These are phyloP conservation scores for Aquilaria sinensis DNA, from an alignment of 345 rosid genomes.

Conservation along the genomic window DNA sequence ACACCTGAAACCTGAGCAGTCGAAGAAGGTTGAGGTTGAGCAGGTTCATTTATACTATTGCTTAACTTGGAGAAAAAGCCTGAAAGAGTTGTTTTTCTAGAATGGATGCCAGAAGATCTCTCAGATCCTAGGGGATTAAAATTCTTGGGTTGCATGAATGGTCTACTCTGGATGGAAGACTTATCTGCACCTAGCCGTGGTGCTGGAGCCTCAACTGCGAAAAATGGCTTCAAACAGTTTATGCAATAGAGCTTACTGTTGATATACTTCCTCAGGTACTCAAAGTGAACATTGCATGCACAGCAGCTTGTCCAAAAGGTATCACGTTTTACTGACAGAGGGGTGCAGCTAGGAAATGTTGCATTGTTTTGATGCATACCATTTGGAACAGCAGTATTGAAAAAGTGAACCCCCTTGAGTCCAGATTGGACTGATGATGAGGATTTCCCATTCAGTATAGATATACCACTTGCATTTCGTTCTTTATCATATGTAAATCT, in stretches of 20 bases:
- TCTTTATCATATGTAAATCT: slow-evolving; percentile 36
- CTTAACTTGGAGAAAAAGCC: slow-evolving; percentile 16
- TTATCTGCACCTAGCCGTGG: slow-evolving; percentile 24
- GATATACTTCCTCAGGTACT: slow-evolving; percentile 29
- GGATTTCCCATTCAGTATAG: slow-evolving; percentile 6
- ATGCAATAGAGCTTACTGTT: slow-evolving; percentile 31
- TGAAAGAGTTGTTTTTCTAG: slow-evolving; percentile 5
- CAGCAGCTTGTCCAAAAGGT: slow-evolving; percentile 51
- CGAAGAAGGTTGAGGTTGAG: slow-evolving; percentile 6
- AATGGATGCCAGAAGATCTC: slow-evolving; percentile 10
- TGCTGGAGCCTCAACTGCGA: slow-evolving; percentile 31
- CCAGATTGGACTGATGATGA: slow-evolving; percentile 15
- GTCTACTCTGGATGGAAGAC: slow-evolving; percentile 7
- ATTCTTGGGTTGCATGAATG: slow-evolving; percentile 9
- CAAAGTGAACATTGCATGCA: slow-evolving; percentile 30
- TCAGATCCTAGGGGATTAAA: slow-evolving; percentile 3
- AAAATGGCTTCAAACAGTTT: slow-evolving; percentile 31
- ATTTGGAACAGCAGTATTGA: slow-evolving; percentile 8
- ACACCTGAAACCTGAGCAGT: slow-evolving; percentile 14
- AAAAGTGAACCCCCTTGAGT: slow-evolving; percentile 18
- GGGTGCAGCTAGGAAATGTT: slow-evolving; percentile 10
- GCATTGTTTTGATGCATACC: slow-evolving; percentile 14
- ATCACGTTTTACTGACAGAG: slow-evolving; percentile 11
- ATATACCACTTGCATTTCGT: slow-evolving; percentile 14
- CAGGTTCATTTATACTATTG: slow-evolving; percentile 3